Evolutionary conservation across 192 early-diverging fungal genomes (phyloP).

Genomic region (Coemansia sp.): DNA sequence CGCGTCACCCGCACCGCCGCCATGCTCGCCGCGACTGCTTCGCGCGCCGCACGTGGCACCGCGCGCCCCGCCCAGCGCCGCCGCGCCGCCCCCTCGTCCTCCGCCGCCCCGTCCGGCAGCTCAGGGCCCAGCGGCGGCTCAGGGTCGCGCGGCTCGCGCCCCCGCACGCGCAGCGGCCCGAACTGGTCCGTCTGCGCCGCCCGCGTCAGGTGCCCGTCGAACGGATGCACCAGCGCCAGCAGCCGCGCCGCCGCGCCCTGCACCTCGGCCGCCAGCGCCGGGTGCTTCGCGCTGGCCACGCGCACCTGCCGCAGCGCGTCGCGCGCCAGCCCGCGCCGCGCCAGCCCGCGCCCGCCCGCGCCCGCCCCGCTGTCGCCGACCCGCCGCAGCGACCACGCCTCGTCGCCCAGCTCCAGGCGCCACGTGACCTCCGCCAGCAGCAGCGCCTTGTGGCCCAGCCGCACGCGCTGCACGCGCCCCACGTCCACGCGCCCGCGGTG

Average conservation of each 20-base stretch:
- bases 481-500: constrained; percentile 4
- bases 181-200: constrained; percentile 21
- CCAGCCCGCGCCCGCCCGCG: background rate
- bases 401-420: constrained; percentile 41
- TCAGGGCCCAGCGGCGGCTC: background rate
- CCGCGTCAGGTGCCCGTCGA: constrained; percentile 45
- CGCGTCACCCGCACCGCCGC: constrained; percentile 19
- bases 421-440: constrained; percentile 36
- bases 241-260: constrained; percentile 13
- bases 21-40: constrained; percentile 19
- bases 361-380: constrained; percentile 1
- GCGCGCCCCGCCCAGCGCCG: background rate
- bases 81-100: background rate
- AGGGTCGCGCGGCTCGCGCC: background rate
- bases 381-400: constrained; percentile 18
- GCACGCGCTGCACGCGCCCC: constrained; percentile 31
- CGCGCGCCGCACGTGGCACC: constrained; percentile 26
- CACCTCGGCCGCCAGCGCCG: constrained; percentile 20
- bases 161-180: constrained; percentile 24
- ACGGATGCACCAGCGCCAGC: constrained; percentile 40
- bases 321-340: constrained; percentile 21
- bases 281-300: constrained; percentile 21
- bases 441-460: constrained; percentile 47
- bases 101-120: background rate
- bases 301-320: constrained; percentile 43